Base-by-base conservation (phyloP, 768 basidiomycete species). In the Saitozyma sp. region DNA sequence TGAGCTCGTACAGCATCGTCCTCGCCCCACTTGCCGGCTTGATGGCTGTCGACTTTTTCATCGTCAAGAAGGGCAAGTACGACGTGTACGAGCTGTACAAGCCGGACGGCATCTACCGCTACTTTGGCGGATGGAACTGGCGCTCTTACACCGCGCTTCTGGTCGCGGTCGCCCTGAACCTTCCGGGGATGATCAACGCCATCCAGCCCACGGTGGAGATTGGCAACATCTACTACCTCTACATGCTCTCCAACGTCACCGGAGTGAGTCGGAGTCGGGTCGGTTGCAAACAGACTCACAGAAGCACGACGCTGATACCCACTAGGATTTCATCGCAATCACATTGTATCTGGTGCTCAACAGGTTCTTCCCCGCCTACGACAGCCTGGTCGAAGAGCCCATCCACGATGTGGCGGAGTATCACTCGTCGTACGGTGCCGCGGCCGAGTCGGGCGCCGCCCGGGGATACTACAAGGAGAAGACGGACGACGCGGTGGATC, bases 141-240 rank as follows among this genome's bases (percentile, higher is more conserved):
- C 62, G 77, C 9, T 60, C 73, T 0, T 65, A 71, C 64, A 55
- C 63, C 19, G 75, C 77, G 7, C 69, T 75, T 54, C 42, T 66
- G 57, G 52, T 70, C 17, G 71, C 70, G 5, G 54, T 78, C 38
- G 73, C 68, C 10, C 73, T 71, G 1, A 78, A 78, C 60, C 48
- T 76, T 3, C 75, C 75, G 1, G 73, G 67, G 3, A 71, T 78
- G 70, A 65, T 70, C 50, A 73, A 73, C 54, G 74, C 74, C 39
- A 70, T 78, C 63, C 56, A 69, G 50, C 41, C 57, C 3, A 59
- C 50, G 9, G 62, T 58, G 54, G 66, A 68, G 69, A 51, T 69
- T 19, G 63, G 63, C 29, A 67, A 73, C 58, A 66, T 73, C 49
- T 42, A 39, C 14, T 59, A 56, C 39, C 14, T 59, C 40, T 60